Evolutionary conservation across 2,329 filamentous ascomycete genomes (phyloP).

Genomic region (Fusarium sp.): DNA sequence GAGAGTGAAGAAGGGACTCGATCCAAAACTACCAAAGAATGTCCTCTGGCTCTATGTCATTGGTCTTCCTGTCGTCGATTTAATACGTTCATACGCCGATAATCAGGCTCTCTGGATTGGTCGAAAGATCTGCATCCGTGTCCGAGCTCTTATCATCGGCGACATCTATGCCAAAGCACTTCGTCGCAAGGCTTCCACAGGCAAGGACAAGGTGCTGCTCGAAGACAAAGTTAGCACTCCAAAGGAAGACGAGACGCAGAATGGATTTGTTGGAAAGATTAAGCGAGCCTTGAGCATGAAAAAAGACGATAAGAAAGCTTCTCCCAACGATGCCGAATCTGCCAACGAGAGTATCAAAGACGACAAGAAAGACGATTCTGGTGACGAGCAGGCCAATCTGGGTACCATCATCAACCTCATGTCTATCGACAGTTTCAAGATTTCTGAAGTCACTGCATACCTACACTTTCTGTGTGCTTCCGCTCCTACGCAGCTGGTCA

Average conservation of each 20-base stretch:
- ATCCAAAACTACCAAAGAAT: constrained; percentile 75
- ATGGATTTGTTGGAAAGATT: constrained; percentile 57
- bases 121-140: constrained; percentile 90
- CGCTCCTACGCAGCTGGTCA: constrained; percentile 85
- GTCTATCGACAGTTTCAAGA: constrained; percentile 99
- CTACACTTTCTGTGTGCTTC: constrained; percentile 95
- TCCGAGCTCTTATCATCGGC: constrained; percentile 94
- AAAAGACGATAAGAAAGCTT: constrained; percentile 58
- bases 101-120: constrained; percentile 92
- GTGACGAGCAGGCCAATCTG: constrained; percentile 83
- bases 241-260: constrained; percentile 47
- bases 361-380: constrained; percentile 46
- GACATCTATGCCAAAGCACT: constrained; percentile 98
- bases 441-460: constrained; percentile 93
- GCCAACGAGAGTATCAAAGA: constrained; percentile 48
- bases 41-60: constrained; percentile 97
- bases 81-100: constrained; percentile 82
- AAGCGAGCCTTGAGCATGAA: constrained; percentile 70
- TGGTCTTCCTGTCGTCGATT: constrained; percentile 83
- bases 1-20: constrained; percentile 49
- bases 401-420: constrained; percentile 99
- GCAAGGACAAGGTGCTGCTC: constrained; percentile 77
- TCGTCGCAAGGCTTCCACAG: constrained; percentile 85
- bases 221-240: constrained; percentile 53
- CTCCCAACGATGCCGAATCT: constrained; percentile 47